Evolutionary conservation across 2,329 filamentous ascomycete genomes (phyloP).

Genomic region (Fusarium odoratissimum): DNA sequence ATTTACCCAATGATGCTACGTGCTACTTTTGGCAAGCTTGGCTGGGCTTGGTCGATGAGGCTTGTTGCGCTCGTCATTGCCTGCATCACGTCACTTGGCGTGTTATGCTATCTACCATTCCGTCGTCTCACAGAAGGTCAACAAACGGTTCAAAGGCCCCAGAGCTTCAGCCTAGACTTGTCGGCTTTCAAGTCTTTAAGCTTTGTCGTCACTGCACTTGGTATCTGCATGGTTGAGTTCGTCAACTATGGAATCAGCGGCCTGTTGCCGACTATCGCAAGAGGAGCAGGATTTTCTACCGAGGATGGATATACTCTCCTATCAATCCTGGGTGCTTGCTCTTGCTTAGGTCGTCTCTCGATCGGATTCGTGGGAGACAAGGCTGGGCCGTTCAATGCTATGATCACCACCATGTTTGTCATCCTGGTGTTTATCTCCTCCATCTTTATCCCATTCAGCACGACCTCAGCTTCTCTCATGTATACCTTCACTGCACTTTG

Average conservation of each 20-base stretch:
- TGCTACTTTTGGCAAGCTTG: constrained; percentile 40
- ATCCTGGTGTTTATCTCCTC: constrained; percentile 53
- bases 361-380: constrained; percentile 56
- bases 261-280: constrained; percentile 58
- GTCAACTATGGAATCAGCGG: constrained; percentile 60
- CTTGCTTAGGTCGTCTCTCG: constrained; percentile 55
- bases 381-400: constrained; percentile 56
- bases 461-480: constrained; percentile 51
- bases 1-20: constrained; percentile 49
- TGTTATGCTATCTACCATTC: constrained; percentile 50
- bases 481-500: constrained; percentile 58
- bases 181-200: constrained; percentile 52
- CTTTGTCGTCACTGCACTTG: constrained; percentile 53
- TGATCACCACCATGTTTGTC: constrained; percentile 37
- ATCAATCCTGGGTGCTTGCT: constrained; percentile 56
- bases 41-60: constrained; percentile 50
- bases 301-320: constrained; percentile 56
- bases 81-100: constrained; percentile 40
- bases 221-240: constrained; percentile 59
- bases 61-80: constrained; percentile 44
- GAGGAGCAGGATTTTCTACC: constrained; percentile 44
- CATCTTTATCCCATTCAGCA: constrained; percentile 58
- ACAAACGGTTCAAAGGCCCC: neutral
- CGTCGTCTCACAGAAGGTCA: constrained; percentile 25
- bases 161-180: constrained; percentile 47